A percentile compares a stretch with the other conserved stretches of the same genome.
phyloP scores from a whole-genome alignment of 352 stramenopile genomes.

The Pythium grandisporangium region DNA sequence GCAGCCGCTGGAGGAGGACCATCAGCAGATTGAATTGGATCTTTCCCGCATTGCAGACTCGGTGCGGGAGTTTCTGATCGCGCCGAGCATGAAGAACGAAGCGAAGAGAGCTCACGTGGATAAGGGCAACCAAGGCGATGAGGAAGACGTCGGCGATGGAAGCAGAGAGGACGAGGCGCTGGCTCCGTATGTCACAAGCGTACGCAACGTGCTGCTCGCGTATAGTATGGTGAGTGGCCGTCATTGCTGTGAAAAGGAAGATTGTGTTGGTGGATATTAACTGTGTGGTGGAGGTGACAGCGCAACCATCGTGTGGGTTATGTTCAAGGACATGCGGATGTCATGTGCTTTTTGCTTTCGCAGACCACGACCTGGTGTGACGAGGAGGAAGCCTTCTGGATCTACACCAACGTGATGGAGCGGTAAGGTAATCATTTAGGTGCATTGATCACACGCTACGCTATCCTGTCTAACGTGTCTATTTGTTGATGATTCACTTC shows the following conservation, averaged over 20 bases:
- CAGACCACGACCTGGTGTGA: slow-evolving; percentile 24
- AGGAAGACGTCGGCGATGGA: slow-evolving; percentile 13
- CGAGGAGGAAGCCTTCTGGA: slow-evolving; percentile 63
- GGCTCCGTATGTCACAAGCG: slow-evolving; percentile 12
- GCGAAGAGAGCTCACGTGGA: slow-evolving; percentile 1
- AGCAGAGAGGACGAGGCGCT: slow-evolving; percentile 14
- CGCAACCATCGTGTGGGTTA: slow-evolving; percentile 65
- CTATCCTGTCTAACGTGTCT: too few relatives aligned
- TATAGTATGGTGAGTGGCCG: slow-evolving; percentile 37
- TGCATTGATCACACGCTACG: not conserved
- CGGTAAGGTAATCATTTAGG: slow-evolving; percentile 12
- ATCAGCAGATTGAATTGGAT: slow-evolving; percentile 62
- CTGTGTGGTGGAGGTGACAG: slow-evolving; percentile 6
- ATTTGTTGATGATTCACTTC: too few relatives aligned
- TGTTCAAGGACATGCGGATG: slow-evolving; percentile 62
- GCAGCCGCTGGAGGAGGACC: slow-evolving; percentile 34
- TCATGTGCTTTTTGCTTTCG: slow-evolving; percentile 59
- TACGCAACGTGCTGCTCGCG: slow-evolving; percentile 49
- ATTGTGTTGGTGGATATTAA: not conserved
- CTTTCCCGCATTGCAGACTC: slow-evolving; percentile 44
- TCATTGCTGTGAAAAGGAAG: too few relatives aligned
- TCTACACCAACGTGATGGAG: slow-evolving; percentile 63
- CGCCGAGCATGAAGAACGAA: not conserved
- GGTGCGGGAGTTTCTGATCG: slow-evolving; percentile 43
- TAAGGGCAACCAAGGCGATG: not conserved